Evolutionary conservation across 331 rosid genomes (phyloP), one percentile per base, ranked within the genome.

Genomic region (Malus hybrid): DNA sequence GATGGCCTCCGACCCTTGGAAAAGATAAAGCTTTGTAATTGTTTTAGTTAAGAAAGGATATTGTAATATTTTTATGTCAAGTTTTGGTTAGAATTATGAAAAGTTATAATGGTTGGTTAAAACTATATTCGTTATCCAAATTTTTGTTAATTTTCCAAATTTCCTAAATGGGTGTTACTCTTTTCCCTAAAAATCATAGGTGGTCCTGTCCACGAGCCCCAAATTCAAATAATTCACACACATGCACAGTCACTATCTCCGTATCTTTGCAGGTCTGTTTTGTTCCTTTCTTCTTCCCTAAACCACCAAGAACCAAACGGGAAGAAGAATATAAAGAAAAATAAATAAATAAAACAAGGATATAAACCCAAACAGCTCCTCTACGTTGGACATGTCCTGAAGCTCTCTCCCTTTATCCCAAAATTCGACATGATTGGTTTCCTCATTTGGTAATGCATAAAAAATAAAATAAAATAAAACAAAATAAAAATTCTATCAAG

Each of bases 141-240:
- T 42, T 42, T 42, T 42, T 42, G 48, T 42, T 42, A 42, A 42
- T 42, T 42, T 42, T 42, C 48, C 48, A 42, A 3, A 42, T 42
- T 42, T 42, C 48, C 30, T 15, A 44, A 61, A 72, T 78, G 42
- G 57, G 52, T 73, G 80, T 76, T 81, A 75, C 84, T 63, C 77
- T 78, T 81, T 80, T 78, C 57, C 90, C 88, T 81, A 77, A 84
- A 86, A 86, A 80, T 80, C 80, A 80, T 67, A 70, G 86, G 79
- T 83, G 89, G 89, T 18, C 22, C 58, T 52, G 58, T 19, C 10
- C 22, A 52, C 84, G 85, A 85, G 76, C 22, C n/a, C 58, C 58
- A 86, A 70, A 34, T 73, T 77, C 14, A 72, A 86, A 83, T 79
- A 28, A 77, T 74, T 62, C 58, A 18, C 58, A 52, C 20, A 52